Conservation (phyloP, 1,139 yeast genomes). For the Scheffersomyces cryptocercus region DNA sequence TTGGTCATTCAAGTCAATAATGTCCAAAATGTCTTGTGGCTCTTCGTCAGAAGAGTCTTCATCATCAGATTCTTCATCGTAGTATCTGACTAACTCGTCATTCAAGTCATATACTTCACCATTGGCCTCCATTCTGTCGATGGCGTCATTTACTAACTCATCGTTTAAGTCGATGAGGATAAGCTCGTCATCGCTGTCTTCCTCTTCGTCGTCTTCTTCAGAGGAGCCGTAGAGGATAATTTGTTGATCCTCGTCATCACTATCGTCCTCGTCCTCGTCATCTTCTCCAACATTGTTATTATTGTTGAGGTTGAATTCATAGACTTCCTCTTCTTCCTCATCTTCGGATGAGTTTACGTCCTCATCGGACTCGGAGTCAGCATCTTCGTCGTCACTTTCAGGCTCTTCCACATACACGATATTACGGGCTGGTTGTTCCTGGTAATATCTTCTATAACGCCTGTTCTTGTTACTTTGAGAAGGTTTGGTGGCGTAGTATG, state of each 20-base stretch:
- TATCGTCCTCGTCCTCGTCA: constrained; percentile 7
- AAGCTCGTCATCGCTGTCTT: constrained; percentile 10
- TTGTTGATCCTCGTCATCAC: constrained; percentile 10
- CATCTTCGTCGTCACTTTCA: constrained; percentile 21
- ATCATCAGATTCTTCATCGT: constrained; percentile 27
- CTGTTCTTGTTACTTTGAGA: constrained; percentile 14
- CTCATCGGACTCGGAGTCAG: constrained; percentile 12
- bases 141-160: constrained; percentile 35
- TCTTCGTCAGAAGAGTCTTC: constrained; percentile 20
- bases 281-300: constrained; percentile 13
- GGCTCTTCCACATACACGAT: constrained; percentile 46
- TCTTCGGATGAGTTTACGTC: constrained; percentile 19
- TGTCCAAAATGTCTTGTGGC: constrained; percentile 34
- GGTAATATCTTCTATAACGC: constrained; percentile 33
- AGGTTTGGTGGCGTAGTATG: constrained; percentile 20
- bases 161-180: constrained; percentile 38
- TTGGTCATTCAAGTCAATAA: constrained; percentile 38
- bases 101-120: constrained; percentile 42
- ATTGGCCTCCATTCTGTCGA: constrained; percentile 35
- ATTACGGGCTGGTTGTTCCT: constrained; percentile 33
- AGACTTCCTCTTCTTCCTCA: constrained; percentile 18
- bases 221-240: constrained; percentile 7
- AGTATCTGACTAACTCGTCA: constrained; percentile 41
- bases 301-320: constrained; percentile 25
- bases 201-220: constrained; percentile 1